Base-by-base conservation (phyloP, 176 grass and related monocot genomes). In the Phoenix dactylifera region DNA sequence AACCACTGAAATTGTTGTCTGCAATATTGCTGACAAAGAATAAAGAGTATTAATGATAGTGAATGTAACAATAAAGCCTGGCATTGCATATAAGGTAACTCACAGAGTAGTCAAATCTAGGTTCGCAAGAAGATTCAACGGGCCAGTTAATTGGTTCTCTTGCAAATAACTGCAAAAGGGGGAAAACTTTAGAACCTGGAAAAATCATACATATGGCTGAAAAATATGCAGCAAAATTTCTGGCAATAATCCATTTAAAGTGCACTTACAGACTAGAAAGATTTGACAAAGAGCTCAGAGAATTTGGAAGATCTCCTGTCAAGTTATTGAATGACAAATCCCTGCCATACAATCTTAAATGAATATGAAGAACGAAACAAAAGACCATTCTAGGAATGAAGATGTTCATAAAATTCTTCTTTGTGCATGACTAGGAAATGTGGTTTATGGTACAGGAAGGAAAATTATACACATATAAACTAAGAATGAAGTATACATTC, bases 311-410 rank as follows among this genome's bases (percentile, higher is more conserved):
- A 73, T 79, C 73, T 74, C 94, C 94, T 18, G 79, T 69, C 71
- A 98, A 83, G 64, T 83, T 65, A 79, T 98, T 98, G 82, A 93
- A 98, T 59, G 94, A 98, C 18, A 98, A 53, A 52, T 98, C 94
- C 73, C 94, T 98, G 85, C 51, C 66, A 92, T 77, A 66, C 59
- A 74, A 64, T 44, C 60, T 80, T 86, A 68, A 90, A 77, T 72
- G 50, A 51, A 76, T 59, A 69, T 55, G 64, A 55, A 23, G 70
- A 75, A 75, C 60, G 55, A 80, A 54, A 29, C 49, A 20, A 28
- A 62, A 76, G 1, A 24, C 19, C 15, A 10, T 44, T 44, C 9
- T 44, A 44, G 32, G 15, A n/a, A 52, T 24, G n/a, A 56, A 25
- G 10, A 56, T 20, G 25, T 44, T 44, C 35, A 10, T 12, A 44